phyloP scores from a whole-genome alignment of 2,329 filamentous ascomycete genomes.

The Coniochaeta sp. region DNA sequence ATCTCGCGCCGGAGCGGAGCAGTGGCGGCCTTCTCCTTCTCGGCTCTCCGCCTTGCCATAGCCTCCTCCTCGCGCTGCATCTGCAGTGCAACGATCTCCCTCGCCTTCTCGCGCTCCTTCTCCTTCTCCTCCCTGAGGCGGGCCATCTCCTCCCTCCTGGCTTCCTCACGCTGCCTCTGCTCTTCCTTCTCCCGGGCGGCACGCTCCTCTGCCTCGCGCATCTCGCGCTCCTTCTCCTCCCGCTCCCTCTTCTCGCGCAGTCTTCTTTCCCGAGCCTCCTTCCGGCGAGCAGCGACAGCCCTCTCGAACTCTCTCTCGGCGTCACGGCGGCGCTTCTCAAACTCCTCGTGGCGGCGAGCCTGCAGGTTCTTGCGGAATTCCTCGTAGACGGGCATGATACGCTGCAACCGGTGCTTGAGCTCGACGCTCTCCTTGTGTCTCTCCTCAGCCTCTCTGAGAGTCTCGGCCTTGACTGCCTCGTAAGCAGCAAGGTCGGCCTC shows the following conservation, averaged over 20 bases:
- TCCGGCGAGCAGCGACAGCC: constrained; percentile 80
- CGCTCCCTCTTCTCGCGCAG: constrained; percentile 75
- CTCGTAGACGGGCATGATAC: constrained; percentile 80
- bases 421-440: constrained; percentile 92
- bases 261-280: constrained; percentile 78
- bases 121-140: constrained; percentile 60
- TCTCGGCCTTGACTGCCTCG: constrained; percentile 70
- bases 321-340: constrained; percentile 85
- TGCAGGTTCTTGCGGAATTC: constrained; percentile 74
- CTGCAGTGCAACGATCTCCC: constrained; percentile 61
- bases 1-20: constrained; percentile 17
- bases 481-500: constrained; percentile 72
- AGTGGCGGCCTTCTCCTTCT: constrained; percentile 38
- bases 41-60: constrained; percentile 62
- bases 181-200: constrained; percentile 77
- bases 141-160: constrained; percentile 63
- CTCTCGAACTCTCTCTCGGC: constrained; percentile 90
- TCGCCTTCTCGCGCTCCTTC: constrained; percentile 58
- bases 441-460: constrained; percentile 68
- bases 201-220: constrained; percentile 81
- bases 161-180: constrained; percentile 70
- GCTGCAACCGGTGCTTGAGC: constrained; percentile 84
- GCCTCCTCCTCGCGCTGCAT: constrained; percentile 83
- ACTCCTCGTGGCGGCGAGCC: constrained; percentile 85
- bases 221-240: constrained; percentile 73